phyloP scores from a whole-genome alignment of 805 yeast species.

The Ogataea nakhonphanomensis region DNA sequence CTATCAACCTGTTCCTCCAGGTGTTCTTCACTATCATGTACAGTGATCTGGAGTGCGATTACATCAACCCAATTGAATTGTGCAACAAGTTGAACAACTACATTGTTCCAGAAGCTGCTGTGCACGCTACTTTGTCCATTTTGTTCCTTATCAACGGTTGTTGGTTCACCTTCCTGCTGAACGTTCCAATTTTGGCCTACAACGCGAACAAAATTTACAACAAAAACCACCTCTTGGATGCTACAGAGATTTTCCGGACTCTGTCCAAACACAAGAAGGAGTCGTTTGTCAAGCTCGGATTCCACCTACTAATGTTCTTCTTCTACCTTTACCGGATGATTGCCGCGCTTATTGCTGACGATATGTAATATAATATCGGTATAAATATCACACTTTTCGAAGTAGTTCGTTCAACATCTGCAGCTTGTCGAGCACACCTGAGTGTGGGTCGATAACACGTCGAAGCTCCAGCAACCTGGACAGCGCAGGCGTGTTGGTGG shows the following conservation, averaged over 20 bases:
- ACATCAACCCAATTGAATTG: conserved; percentile 94
- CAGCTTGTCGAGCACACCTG: conserved; percentile 28
- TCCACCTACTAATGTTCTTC: conserved; percentile 89
- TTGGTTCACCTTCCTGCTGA: conserved; percentile 85
- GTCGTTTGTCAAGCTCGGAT: conserved; percentile 83
- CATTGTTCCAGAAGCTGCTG: conserved; percentile 84
- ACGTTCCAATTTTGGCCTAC: conserved; percentile 79
- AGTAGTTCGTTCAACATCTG: conserved; percentile 28
- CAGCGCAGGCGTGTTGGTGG: conserved; percentile 7
- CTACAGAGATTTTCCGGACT: conserved; percentile 96
- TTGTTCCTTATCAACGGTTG: conserved; percentile 82
- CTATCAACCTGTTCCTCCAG: conserved; percentile 83
- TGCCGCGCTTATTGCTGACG: conserved; percentile 82
- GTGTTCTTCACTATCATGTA: conserved; percentile 94
- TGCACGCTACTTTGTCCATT: conserved; percentile 69
- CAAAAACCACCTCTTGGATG: conserved; percentile 86
- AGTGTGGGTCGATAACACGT: conserved; percentile 22
- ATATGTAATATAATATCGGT: conserved; percentile 22
- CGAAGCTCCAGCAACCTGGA: conserved; percentile 20
- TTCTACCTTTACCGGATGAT: conserved; percentile 95
- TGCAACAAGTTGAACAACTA: conserved; percentile 89
- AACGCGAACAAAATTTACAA: conserved; percentile 76
- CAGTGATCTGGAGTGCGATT: conserved; percentile 93
- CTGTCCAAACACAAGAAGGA: conserved; percentile 90
- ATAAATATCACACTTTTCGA: conserved; percentile 9